Conservation (phyloP, 306 rosid species). For the Hippophae gyantsensis region DNA sequence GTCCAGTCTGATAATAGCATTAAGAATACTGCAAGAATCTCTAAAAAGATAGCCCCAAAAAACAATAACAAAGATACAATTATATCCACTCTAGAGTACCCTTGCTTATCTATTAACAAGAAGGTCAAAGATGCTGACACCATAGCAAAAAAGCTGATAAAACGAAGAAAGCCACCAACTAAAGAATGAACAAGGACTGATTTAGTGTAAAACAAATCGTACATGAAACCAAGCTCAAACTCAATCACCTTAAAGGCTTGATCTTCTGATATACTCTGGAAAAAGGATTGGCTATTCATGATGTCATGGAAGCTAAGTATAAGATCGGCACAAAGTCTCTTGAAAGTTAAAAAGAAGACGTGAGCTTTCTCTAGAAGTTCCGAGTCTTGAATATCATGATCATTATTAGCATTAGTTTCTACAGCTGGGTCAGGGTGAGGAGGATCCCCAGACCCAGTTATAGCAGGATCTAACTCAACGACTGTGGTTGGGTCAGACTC, state of each 20-base stretch:
- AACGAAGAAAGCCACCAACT: slow-evolving; percentile 11
- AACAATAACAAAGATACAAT: slow-evolving; percentile 19
- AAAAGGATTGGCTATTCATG: background rate
- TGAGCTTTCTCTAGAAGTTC: background rate
- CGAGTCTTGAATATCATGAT: background rate
- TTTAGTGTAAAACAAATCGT: slow-evolving; percentile 36
- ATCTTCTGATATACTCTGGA: background rate
- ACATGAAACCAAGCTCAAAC: slow-evolving; percentile 40
- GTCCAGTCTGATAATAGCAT: slow-evolving; percentile 29
- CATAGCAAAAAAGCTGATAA: slow-evolving; percentile 2
- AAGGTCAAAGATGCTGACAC: slow-evolving; percentile 7
- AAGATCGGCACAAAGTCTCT: slow-evolving; percentile 15
- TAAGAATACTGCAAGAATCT: slow-evolving; percentile 12
- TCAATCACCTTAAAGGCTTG: slow-evolving; percentile 20
- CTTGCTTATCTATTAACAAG: background rate
- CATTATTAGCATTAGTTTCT: background rate
- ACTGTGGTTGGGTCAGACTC: background rate
- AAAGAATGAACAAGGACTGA: slow-evolving; percentile 17
- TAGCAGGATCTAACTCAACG: too few relatives aligned
- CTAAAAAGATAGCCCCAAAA: slow-evolving; percentile 24
- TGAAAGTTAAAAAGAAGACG: background rate
- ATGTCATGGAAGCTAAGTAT: slow-evolving; percentile 38
- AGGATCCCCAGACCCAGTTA: too few relatives aligned
- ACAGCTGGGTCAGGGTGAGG: background rate
- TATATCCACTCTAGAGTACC: background rate